A percentile compares a stretch with the other conserved stretches of the same genome.
These are phyloP conservation scores for Debaryomyces maramus DNA, from an alignment of 805 yeast species.

Conservation along the genomic window DNA sequence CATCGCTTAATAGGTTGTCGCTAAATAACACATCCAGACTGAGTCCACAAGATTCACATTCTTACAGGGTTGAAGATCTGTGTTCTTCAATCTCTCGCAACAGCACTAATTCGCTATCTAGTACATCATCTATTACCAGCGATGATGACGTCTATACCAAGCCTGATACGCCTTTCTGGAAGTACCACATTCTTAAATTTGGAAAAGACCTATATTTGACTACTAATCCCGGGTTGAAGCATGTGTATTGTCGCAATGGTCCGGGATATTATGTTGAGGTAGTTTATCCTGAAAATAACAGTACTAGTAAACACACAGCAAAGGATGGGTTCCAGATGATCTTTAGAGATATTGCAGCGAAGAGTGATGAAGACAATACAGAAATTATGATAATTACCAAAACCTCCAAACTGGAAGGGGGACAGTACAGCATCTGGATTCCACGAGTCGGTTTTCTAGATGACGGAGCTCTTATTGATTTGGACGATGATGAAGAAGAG, in stretches of 20 bases:
- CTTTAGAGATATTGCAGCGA: constrained; percentile 23
- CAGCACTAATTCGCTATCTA: not conserved
- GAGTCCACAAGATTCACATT: not conserved
- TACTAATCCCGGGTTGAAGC: constrained; percentile 65
- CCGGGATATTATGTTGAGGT: constrained; percentile 61
- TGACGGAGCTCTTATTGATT: constrained; percentile 8
- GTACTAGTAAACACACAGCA: not conserved
- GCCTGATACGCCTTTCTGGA: constrained; percentile 46
- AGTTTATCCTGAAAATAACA: not conserved
- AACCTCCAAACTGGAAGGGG: constrained; percentile 27
- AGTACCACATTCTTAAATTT: constrained; percentile 59
- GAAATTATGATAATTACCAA: constrained; percentile 30
- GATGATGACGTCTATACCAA: not conserved
- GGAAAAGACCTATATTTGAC: constrained; percentile 60
- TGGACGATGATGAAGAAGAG: constrained; percentile 6
- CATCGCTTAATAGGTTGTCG: constrained; percentile 6
- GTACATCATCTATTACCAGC: not conserved
- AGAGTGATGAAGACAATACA: constrained; percentile 10
- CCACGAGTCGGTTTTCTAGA: constrained; percentile 15
- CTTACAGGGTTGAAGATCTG: not conserved
- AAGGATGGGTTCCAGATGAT: constrained; percentile 25
- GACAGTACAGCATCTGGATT: constrained; percentile 25
- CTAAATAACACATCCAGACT: constrained; percentile 1
- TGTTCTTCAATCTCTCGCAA: not conserved
- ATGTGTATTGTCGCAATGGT: constrained; percentile 56